Evolutionary conservation across 345 rosid species (phyloP).

Genomic region (Hibiscus tridactylites): DNA sequence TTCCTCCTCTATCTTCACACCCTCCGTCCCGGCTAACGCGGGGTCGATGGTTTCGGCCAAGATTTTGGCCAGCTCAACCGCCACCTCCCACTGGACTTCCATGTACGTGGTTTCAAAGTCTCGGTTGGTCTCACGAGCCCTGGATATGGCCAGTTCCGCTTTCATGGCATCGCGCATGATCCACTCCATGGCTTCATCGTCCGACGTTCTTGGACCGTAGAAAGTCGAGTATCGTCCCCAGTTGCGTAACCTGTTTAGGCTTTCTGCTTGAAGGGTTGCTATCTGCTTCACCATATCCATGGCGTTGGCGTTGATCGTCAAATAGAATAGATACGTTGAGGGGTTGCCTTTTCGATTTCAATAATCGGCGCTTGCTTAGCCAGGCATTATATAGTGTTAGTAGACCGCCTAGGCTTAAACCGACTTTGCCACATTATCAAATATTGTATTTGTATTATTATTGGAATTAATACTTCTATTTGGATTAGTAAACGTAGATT

Average conservation of each 20-base stretch:
- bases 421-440: background rate
- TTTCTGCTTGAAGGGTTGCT: background rate
- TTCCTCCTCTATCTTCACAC: background rate
- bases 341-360: too few relatives aligned
- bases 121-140: background rate
- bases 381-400: too few relatives aligned
- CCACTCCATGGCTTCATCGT: background rate
- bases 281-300: background rate
- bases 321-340: background rate
- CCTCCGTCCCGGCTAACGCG: background rate
- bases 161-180: background rate
- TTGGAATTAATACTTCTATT: too few relatives aligned
- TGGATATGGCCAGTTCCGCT: background rate
- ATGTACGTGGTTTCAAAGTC: background rate
- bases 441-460: too few relatives aligned
- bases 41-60: background rate
- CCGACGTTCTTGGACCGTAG: background rate
- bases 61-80: background rate
- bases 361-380: too few relatives aligned
- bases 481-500: too few relatives aligned
- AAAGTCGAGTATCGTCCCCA: background rate
- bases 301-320: background rate
- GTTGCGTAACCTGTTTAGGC: background rate
- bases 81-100: background rate
- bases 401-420: background rate